Percentiles rank a stretch among this genome's conserved stretches.
These are phyloP conservation scores for Oleoguttula mirabilis DNA, from an alignment of 495 filamentous ascomycete genomes.

Conservation along the genomic window DNA sequence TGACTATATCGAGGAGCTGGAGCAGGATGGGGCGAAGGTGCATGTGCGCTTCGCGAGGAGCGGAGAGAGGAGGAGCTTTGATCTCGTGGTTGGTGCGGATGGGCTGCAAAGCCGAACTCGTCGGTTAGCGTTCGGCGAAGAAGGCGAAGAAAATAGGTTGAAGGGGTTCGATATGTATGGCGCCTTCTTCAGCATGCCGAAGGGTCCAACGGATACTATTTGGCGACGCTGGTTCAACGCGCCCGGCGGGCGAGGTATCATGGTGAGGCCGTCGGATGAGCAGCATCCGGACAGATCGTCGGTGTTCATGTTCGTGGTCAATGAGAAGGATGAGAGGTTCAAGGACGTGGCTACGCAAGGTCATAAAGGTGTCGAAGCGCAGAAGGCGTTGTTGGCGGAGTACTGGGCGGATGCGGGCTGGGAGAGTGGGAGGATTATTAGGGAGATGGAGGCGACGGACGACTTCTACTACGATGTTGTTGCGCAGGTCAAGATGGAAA, in stretches of 20 bases:
- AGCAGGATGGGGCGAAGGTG: constrained; percentile 14
- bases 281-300: constrained; percentile 1
- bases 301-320: constrained; percentile 6
- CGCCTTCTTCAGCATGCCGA: constrained; percentile 15
- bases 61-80: constrained; percentile 9
- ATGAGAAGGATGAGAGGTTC: constrained; percentile 6
- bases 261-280: constrained; percentile 13
- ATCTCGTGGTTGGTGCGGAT: constrained; percentile 20
- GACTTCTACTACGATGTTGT: constrained; percentile 21
- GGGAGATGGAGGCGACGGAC: constrained; percentile 11
- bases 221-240: constrained; percentile 21
- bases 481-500: constrained; percentile 21
- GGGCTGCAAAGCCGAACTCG: constrained; percentile 14
- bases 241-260: constrained; percentile 12
- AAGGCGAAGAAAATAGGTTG: constrained; percentile 8
- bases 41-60: constrained; percentile 15
- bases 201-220: not conserved
- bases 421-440: constrained; percentile 8
- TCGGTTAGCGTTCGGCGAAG: constrained; percentile 7
- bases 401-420: constrained; percentile 9
- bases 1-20: constrained; percentile 8
- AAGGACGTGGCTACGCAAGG: not conserved
- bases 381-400: constrained; percentile 13
- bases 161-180: constrained; percentile 12
- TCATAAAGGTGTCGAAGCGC: constrained; percentile 3